Conservation (phyloP, 495 filamentous ascomycete genomes). For the Daldinia loculata region DNA sequence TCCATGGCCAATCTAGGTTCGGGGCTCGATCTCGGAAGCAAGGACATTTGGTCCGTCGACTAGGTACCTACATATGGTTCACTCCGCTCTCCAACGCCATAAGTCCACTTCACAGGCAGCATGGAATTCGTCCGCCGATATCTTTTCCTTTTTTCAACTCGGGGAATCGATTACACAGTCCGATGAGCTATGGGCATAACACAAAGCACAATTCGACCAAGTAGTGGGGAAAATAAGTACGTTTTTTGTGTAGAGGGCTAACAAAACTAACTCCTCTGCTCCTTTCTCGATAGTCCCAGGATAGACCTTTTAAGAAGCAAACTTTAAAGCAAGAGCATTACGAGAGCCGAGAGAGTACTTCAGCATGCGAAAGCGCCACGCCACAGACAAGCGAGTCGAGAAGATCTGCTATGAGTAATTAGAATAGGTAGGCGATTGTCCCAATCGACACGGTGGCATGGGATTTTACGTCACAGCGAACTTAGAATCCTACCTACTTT, state of each 20-base stretch:
- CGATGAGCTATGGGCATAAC: background rate
- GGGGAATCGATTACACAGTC: background rate
- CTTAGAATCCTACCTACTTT: background rate
- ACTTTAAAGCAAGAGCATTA: background rate
- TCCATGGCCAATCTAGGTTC: conserved; percentile 9
- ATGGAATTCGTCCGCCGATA: background rate
- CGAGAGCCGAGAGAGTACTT: background rate
- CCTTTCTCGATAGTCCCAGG: background rate
- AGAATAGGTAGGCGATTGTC: background rate
- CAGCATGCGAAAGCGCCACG: background rate
- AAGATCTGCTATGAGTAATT: background rate
- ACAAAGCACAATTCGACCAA: background rate
- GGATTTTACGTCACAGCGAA: background rate
- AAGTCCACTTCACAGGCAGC: background rate
- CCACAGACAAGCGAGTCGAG: background rate
- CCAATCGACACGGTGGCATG: background rate
- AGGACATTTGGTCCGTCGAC: background rate
- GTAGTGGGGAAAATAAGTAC: background rate
- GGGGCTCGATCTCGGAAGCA: background rate
- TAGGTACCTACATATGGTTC: background rate
- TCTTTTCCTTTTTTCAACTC: background rate
- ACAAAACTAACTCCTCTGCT: background rate
- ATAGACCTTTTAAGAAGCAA: background rate
- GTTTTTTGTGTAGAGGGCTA: background rate
- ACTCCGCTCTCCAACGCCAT: background rate